Evolutionary conservation across 306 rosid genomes (phyloP), one percentile per base, ranked within the genome.

Genomic region (Prunus salicina): DNA sequence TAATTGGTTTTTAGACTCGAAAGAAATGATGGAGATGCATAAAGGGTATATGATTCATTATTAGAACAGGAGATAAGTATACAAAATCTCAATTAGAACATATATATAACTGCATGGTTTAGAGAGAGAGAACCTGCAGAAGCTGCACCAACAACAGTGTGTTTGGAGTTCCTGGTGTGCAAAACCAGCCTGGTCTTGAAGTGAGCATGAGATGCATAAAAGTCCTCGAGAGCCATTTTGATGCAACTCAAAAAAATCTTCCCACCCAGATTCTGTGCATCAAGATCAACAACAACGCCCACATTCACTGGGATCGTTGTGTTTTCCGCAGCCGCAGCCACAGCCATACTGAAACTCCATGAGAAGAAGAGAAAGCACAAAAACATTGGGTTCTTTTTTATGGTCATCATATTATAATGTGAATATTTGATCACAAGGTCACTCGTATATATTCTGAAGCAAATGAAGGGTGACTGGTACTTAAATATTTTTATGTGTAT

Each of bases 201-300:
- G 64, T 69, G 18, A 38, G 57, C 19, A 63, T 65, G 74, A 28
- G 65, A 75, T n/a, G 53, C 67, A 76, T 83, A 83, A 64, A 83
- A 83, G 32, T 83, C 86, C 2, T 75, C 45, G 28, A 83, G 79
- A 22, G 81, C 81, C 79, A 83, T 70, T 13, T 83, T 28, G 56
- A 83, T 79, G 61, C 16, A 76, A 55, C 76, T 72, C 67, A 66
- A 60, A 38, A 16, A 71, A 20, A 25, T 24, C 51, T 34, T 78
- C 57, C 86, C 87, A 6, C 27, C 47, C 2, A 0, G 13, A 28
- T 0, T 28, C 5, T 19, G 27, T n/a, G 60, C 56, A 2, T 15
- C 14, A 22, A 71, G 51, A 16, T 87, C 83, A 60, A 84, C 74
- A 45, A 89, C 55, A 3, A 63, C 80, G 10, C 93, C 93, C 2